Evolutionary conservation across 1,284 basidiomycete species (phyloP).

Genomic region (Malassezia brasiliensis): DNA sequence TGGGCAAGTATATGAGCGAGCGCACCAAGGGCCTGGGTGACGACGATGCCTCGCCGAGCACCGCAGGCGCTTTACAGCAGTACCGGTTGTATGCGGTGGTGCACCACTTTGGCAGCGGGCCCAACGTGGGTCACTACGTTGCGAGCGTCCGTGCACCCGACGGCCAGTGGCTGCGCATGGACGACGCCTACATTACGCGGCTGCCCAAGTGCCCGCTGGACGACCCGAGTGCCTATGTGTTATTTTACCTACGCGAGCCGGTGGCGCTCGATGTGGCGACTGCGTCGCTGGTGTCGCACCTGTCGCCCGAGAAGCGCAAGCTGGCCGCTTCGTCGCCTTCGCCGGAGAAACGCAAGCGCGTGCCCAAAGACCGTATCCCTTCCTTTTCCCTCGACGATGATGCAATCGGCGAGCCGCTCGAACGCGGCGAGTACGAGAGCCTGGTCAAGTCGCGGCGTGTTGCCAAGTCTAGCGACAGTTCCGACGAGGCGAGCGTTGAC

Average conservation of each 20-base stretch:
- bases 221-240: constrained; percentile 76
- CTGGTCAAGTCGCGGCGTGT: neutral
- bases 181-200: constrained; percentile 67
- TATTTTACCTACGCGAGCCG: constrained; percentile 72
- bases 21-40: constrained; percentile 13
- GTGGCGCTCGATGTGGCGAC: constrained; percentile 1
- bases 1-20: constrained; percentile 75
- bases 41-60: constrained; percentile 22
- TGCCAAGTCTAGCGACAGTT: neutral
- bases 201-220: constrained; percentile 47
- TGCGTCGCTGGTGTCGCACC: neutral
- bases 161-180: constrained; percentile 80
- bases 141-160: constrained; percentile 67
- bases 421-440: constrained; percentile 4
- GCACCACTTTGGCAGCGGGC: constrained; percentile 80
- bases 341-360: neutral
- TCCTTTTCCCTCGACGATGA: neutral
- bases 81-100: constrained; percentile 88
- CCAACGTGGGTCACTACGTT: constrained; percentile 92
- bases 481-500: constrained; percentile 2
- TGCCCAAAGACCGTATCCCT: neutral
- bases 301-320: constrained; percentile 10
- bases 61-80: constrained; percentile 52
- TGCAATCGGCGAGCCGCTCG: neutral
- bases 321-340: neutral